Base-by-base conservation (phyloP, 352 stramenopile species). In the Phytophthora multivora region DNA sequence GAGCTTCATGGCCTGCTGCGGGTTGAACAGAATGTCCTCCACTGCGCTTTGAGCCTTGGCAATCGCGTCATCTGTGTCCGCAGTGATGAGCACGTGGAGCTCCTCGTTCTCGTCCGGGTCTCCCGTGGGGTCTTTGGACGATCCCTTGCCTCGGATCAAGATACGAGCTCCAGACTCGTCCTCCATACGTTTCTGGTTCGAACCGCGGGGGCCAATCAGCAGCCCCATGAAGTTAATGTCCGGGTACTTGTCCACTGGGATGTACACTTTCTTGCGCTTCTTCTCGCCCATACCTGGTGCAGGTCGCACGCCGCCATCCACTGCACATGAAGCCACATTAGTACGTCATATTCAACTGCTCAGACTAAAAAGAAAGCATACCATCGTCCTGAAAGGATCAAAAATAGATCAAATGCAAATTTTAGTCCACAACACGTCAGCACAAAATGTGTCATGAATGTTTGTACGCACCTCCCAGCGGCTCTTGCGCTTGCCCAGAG, bases 211-310 rank as follows among this genome's bases (percentile, higher is more conserved):
- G 6, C 91, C 91, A 61, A 98, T 97, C 26, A 98, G 68, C 47
- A 98, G 54, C 4, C 80, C 91, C 79, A 98, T 96, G 51, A 97
- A 97, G 73, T 97, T 98, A 64, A 97, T 97, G 26, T 97, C 91
- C 6, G 88, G 87, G 73, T 97, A 90, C 57, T 96, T 92, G 57
- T 95, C 89, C 55, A 94, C 83, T 5, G 90, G 88, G 40, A 97
- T 97, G 72, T 94, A 96, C 42, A 97, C 81, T 79, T 97, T 97
- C 79, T 96, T 96, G 65, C 73, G 77, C 70, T 93, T 96, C 74
- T 91, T 92, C 5, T 76, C 73, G 21, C 66, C 73, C 42, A 74
- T 59, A 16, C 79, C 72, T 11, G 74, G 73, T 1, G 63, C 66
- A 21, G 75, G 59, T 47, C 78, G 66, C 19, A 36, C 42, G 1